phyloP scores from a whole-genome alignment of 2,329 filamentous ascomycete species.

The Fusarium sp. region DNA sequence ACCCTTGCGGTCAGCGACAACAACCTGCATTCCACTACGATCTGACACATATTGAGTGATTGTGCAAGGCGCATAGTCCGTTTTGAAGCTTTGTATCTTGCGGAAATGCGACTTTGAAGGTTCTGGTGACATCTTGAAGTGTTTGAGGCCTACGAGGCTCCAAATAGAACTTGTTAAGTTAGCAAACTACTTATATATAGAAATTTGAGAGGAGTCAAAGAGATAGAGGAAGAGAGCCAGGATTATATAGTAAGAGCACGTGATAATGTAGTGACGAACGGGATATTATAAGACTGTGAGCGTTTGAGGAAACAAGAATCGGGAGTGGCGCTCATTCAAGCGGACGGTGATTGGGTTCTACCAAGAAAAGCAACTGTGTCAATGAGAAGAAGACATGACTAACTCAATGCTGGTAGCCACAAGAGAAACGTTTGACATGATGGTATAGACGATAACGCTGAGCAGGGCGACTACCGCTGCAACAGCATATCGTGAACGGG shows the following conservation, averaged over 20 bases:
- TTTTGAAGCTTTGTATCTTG: conserved; percentile 84
- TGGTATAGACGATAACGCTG: conserved; percentile 23
- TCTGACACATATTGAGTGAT: conserved; percentile 97
- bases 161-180: conserved; percentile 34
- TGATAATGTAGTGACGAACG: neutral
- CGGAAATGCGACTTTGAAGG: conserved; percentile 72
- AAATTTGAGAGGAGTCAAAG: neutral
- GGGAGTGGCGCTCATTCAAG: neutral
- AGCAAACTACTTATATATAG: neutral
- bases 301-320: neutral
- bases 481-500: conserved; percentile 13
- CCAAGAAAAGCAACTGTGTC: neutral
- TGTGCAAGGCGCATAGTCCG: conserved; percentile 87
- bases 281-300: neutral
- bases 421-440: neutral
- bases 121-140: conserved; percentile 62
- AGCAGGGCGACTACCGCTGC: conserved; percentile 40
- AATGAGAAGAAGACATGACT: conserved; percentile 14
- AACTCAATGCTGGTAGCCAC: conserved; percentile 12
- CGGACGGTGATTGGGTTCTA: neutral
- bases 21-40: conserved; percentile 91
- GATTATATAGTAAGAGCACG: neutral
- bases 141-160: conserved; percentile 28
- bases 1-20: conserved; percentile 90
- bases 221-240: neutral